Evolutionary conservation across 2,329 filamentous ascomycete genomes (phyloP).

Genomic region (Aspergillus hiratsukae): DNA sequence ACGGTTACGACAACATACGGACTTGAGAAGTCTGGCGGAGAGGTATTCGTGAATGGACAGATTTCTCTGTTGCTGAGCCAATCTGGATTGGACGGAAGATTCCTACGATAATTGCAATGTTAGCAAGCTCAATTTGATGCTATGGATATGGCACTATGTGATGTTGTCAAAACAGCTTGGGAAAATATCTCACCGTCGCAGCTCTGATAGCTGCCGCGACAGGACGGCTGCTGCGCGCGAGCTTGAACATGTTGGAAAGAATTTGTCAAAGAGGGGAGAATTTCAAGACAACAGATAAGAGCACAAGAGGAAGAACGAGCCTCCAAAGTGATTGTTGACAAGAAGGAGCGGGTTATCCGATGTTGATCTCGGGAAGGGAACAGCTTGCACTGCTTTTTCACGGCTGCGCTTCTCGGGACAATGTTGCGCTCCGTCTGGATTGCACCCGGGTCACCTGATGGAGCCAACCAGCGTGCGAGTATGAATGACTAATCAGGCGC

Average conservation of each 20-base stretch:
- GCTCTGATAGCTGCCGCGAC: constrained; percentile 75
- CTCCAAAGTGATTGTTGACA: constrained; percentile 12
- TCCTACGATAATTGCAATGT: constrained; percentile 52
- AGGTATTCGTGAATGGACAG: constrained; percentile 98
- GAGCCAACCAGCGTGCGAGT: constrained; percentile 25
- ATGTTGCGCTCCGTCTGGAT: constrained; percentile 17
- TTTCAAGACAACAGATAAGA: constrained; percentile 3
- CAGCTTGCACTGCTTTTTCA: constrained; percentile 21
- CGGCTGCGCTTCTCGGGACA: constrained; percentile 27
- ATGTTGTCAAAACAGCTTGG: constrained; percentile 11
- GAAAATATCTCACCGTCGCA: constrained; percentile 59
- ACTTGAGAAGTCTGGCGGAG: constrained; percentile 82
- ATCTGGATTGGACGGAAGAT: constrained; percentile 48
- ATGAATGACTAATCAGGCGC: constrained; percentile 27
- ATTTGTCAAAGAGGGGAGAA: constrained; percentile 17
- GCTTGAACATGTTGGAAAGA: constrained; percentile 67
- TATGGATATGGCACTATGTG: neutral
- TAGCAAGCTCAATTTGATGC: constrained; percentile 37
- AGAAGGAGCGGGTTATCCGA: constrained; percentile 8
- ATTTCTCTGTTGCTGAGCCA: constrained; percentile 74
- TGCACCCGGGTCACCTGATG: constrained; percentile 23
- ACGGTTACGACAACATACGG: constrained; percentile 37
- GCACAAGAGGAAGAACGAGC: constrained; percentile 7
- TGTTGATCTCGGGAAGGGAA: constrained; percentile 5
- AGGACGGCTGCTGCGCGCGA: constrained; percentile 70